phyloP scores from a whole-genome alignment of 495 filamentous ascomycete species.

The Letharia columbiana region DNA sequence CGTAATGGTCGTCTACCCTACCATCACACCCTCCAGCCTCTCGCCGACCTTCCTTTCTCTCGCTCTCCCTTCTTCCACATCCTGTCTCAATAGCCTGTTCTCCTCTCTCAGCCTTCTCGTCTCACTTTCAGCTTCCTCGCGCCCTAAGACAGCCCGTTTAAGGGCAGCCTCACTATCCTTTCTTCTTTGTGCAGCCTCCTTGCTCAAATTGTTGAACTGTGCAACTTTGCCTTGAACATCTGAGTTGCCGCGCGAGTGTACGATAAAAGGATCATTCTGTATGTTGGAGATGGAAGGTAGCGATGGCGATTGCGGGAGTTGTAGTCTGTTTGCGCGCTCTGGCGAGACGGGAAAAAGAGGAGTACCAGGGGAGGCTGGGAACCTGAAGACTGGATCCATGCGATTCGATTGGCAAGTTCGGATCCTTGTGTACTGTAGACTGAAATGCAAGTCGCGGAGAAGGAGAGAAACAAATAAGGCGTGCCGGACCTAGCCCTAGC shows the following conservation, averaged over 20 bases:
- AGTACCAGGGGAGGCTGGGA: constrained; percentile 47
- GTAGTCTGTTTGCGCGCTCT: constrained; percentile 71
- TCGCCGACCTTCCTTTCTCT: constrained; percentile 68
- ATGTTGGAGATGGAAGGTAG: constrained; percentile 39
- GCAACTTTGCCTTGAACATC: constrained; percentile 84
- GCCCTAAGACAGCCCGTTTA: constrained; percentile 69
- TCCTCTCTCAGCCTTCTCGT: constrained; percentile 55
- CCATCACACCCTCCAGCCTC: constrained; percentile 67
- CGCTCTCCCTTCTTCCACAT: constrained; percentile 61
- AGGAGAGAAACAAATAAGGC: background rate
- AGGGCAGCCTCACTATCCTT: constrained; percentile 62
- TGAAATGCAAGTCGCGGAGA: background rate
- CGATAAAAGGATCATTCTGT: constrained; percentile 29
- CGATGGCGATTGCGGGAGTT: constrained; percentile 45
- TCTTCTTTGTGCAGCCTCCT: constrained; percentile 50
- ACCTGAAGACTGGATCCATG: constrained; percentile 30
- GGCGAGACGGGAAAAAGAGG: constrained; percentile 66
- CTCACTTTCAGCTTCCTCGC: constrained; percentile 73
- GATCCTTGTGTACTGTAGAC: background rate
- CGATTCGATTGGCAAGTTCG: background rate
- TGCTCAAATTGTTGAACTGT: constrained; percentile 66
- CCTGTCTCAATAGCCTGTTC: constrained; percentile 39
- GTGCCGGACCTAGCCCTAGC: too few species aligned
- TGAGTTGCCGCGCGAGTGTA: constrained; percentile 40
- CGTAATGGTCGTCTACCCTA: constrained; percentile 29